These are phyloP conservation scores for Inga leiocalycina DNA, from an alignment of 306 rosid genomes.

Conservation along the genomic window DNA sequence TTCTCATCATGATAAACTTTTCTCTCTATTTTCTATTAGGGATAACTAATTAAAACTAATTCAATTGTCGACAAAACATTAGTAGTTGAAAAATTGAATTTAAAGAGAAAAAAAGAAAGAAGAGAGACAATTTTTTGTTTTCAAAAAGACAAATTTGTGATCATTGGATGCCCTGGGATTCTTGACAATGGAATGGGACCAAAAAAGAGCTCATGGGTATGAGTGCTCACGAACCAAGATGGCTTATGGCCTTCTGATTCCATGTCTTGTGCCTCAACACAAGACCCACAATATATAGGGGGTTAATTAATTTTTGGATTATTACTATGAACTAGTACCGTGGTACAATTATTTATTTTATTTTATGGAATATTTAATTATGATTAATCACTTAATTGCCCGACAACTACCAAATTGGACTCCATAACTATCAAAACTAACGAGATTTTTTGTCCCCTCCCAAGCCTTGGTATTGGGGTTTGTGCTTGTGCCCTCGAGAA, in stretches of 20 bases:
- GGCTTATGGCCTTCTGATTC: background rate
- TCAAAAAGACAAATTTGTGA: background rate
- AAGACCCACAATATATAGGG: background rate
- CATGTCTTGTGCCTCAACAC: background rate
- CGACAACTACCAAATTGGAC: constrained; percentile 17
- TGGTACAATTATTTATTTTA: background rate
- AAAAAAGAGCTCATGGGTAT: background rate
- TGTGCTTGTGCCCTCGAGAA: background rate
- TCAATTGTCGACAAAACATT: too few species aligned
- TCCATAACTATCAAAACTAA: constrained; percentile 29
- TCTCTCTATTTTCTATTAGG: too few species aligned
- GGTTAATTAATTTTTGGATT: background rate
- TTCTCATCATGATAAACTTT: too few species aligned
- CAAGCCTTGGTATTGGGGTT: background rate
- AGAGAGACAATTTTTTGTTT: background rate
- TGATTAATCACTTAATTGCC: background rate
- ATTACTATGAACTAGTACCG: background rate
- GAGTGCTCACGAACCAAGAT: constrained; percentile 4
- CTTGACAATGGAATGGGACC: background rate
- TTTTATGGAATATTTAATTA: constrained; percentile 2
- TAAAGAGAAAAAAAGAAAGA: background rate
- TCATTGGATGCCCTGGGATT: constrained; percentile 40
- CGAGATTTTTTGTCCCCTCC: constrained; percentile 32
- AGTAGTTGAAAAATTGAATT: too few species aligned
- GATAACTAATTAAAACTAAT: too few species aligned